phyloP scores from a whole-genome alignment of 768 basidiomycete genomes.

The Epithele typhae region DNA sequence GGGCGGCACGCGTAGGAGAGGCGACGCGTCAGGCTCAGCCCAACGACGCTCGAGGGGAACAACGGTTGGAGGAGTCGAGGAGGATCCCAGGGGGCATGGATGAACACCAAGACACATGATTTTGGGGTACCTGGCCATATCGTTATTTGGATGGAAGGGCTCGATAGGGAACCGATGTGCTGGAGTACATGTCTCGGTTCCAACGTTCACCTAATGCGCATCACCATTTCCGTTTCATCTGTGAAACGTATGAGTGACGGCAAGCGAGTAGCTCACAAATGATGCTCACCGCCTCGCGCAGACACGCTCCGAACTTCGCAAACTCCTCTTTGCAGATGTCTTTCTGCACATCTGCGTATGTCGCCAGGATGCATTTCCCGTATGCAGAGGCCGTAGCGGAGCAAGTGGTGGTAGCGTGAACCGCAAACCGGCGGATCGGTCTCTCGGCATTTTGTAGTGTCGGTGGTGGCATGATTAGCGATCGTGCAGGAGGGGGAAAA shows the following conservation, averaged over 20 bases:
- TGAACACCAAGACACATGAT: slow-evolving; percentile 1
- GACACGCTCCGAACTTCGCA: slow-evolving; percentile 73
- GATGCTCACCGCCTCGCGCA: slow-evolving; percentile 67
- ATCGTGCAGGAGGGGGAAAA: too few species aligned
- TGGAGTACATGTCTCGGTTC: too few species aligned
- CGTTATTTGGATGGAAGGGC: too few species aligned
- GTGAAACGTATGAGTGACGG: background rate
- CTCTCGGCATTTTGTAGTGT: slow-evolving; percentile 19
- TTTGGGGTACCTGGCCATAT: too few species aligned
- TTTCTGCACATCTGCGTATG: slow-evolving; percentile 80
- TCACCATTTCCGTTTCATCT: slow-evolving; percentile 61
- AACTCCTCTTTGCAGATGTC: slow-evolving; percentile 87
- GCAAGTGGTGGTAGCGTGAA: slow-evolving; percentile 70
- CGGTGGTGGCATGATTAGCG: too few species aligned
- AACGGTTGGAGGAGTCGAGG: slow-evolving; percentile 22
- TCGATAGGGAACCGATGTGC: too few species aligned
- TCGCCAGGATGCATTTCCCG: slow-evolving; percentile 81
- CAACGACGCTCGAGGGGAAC: slow-evolving; percentile 1
- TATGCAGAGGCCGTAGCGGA: slow-evolving; percentile 70
- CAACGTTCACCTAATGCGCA: background rate
- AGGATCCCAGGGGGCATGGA: slow-evolving; percentile 5
- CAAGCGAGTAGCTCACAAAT: too few species aligned
- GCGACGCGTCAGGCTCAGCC: slow-evolving; percentile 18
- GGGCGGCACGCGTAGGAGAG: slow-evolving; percentile 16
- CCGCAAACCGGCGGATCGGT: slow-evolving; percentile 62